These are phyloP conservation scores for Blastomyces parvus DNA, from an alignment of 2,329 filamentous ascomycete genomes.

Conservation along the genomic window DNA sequence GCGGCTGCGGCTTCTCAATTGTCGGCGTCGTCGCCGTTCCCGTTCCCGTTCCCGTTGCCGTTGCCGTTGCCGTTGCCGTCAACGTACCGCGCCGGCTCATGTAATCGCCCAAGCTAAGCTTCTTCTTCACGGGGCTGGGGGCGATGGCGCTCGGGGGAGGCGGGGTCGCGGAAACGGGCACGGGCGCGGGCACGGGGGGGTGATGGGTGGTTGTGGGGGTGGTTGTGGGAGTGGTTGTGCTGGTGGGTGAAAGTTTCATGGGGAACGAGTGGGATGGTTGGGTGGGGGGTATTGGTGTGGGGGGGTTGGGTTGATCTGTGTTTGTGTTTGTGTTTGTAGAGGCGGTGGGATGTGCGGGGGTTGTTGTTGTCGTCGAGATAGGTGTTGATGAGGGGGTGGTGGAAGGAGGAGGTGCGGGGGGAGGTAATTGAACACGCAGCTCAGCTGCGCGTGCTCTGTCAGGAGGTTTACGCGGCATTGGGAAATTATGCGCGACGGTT, in stretches of 20 bases:
- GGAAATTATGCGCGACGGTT: slow-evolving; percentile 30
- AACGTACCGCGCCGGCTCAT: slow-evolving; percentile 35
- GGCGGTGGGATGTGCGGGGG: neutral
- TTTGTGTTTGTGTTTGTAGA: slow-evolving; percentile 15
- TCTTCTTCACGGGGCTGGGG: slow-evolving; percentile 43
- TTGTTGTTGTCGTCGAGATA: neutral
- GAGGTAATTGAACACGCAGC: slow-evolving; percentile 24
- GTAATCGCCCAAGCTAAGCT: slow-evolving; percentile 43
- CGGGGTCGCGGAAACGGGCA: no score
- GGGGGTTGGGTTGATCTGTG: slow-evolving; percentile 21
- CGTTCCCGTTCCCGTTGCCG: no score
- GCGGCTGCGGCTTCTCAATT: slow-evolving; percentile 32
- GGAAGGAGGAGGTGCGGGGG: slow-evolving; percentile 12
- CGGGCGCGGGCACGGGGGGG: no score
- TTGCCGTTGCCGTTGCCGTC: slow-evolving; percentile 20
- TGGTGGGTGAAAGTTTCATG: slow-evolving; percentile 14
- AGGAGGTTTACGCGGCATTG: slow-evolving; percentile 18
- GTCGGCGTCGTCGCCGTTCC: no score
- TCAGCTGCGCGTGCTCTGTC: slow-evolving; percentile 18
- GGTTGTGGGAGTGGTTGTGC: neutral
- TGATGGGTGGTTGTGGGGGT: slow-evolving; percentile 8
- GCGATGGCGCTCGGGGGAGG: slow-evolving; percentile 30
- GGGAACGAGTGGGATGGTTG: slow-evolving; percentile 21
- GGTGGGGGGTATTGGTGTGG: slow-evolving; percentile 22
- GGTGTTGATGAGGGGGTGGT: slow-evolving; percentile 14